phyloP scores from a whole-genome alignment of 495 filamentous ascomycete species.

The Chaetomidium leptoderma region DNA sequence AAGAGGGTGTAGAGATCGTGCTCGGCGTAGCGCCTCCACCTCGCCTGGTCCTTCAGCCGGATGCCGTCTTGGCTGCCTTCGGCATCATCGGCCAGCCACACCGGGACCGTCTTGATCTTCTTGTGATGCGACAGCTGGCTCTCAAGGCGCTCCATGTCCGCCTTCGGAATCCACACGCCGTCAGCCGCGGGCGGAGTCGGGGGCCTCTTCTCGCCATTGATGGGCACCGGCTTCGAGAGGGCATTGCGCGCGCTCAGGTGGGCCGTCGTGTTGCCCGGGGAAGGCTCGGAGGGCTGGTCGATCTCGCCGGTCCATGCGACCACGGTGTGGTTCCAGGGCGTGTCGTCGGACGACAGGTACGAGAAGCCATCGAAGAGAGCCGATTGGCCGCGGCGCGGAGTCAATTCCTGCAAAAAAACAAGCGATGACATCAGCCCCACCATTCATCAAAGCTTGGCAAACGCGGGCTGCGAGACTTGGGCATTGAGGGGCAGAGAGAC shows the following conservation, averaged over 20 bases:
- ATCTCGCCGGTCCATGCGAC: slow-evolving; percentile 95
- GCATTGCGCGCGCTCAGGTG: slow-evolving; percentile 47
- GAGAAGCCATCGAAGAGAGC: slow-evolving; percentile 85
- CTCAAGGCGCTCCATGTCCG: slow-evolving; percentile 67
- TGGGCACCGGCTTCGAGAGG: slow-evolving; percentile 66
- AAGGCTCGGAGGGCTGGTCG: slow-evolving; percentile 45
- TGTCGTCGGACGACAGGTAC: slow-evolving; percentile 69
- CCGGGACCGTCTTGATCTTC: slow-evolving; percentile 62
- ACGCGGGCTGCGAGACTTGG: neutral
- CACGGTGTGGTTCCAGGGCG: slow-evolving; percentile 78
- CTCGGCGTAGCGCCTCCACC: slow-evolving; percentile 87
- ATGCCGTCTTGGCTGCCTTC: slow-evolving; percentile 61
- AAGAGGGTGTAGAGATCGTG: slow-evolving; percentile 83
- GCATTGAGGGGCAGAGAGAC: neutral
- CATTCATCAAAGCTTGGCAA: slow-evolving; percentile 20
- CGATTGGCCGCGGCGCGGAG: slow-evolving; percentile 74
- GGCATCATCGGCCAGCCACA: slow-evolving; percentile 74
- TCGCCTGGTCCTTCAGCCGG: slow-evolving; percentile 66
- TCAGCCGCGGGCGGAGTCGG: slow-evolving; percentile 56
- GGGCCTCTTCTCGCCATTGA: slow-evolving; percentile 53
- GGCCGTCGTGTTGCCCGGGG: slow-evolving; percentile 42
- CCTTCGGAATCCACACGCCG: slow-evolving; percentile 57
- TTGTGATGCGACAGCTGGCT: slow-evolving; percentile 61
- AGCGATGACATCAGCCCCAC: slow-evolving; percentile 32
- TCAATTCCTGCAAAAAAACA: slow-evolving; percentile 54